A percentile compares a stretch with the other conserved stretches of the same genome.
phyloP scores from a whole-genome alignment of 2,329 filamentous ascomycete genomes.

The Cladophialophora psammophila region DNA sequence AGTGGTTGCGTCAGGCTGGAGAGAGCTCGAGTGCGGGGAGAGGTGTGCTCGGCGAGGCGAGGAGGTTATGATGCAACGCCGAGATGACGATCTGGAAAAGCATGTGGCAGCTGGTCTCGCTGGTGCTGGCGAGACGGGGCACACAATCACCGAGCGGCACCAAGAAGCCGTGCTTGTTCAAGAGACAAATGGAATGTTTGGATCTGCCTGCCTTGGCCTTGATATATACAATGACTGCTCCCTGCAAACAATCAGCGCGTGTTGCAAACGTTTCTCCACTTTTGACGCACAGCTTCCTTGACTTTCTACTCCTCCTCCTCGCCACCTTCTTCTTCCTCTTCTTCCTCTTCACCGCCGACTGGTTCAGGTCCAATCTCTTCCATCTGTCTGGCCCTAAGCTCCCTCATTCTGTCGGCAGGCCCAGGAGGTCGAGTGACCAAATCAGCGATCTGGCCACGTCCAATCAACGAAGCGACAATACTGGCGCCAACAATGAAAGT shows the following conservation, averaged over 20 bases:
- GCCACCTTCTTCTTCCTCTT: conserved; percentile 34
- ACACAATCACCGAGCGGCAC: background rate
- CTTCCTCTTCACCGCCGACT: conserved; percentile 42
- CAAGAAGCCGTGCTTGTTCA: background rate
- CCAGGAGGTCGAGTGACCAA: conserved; percentile 56
- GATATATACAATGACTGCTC: conserved; percentile 33
- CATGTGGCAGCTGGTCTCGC: background rate
- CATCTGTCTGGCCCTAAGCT: conserved; percentile 58
- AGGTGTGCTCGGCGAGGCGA: background rate
- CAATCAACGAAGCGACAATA: conserved; percentile 81
- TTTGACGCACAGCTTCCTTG: conserved; percentile 16
- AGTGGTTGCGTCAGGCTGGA: conserved; percentile 5
- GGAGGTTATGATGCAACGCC: conserved; percentile 10
- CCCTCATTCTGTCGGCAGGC: conserved; percentile 57
- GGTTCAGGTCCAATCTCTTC: conserved; percentile 56
- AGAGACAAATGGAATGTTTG: conserved; percentile 22
- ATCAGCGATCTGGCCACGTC: conserved; percentile 76
- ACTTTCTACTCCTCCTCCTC: conserved; percentile 39
- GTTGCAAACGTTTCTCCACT: conserved; percentile 16
- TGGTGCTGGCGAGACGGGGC: background rate
- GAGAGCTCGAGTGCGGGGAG: conserved; percentile 3
- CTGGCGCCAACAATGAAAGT: conserved; percentile 86
- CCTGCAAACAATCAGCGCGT: conserved; percentile 24
- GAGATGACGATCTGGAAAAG: conserved; percentile 2
- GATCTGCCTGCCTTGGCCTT: conserved; percentile 26